These are phyloP conservation scores for Aspergillus tanneri DNA, from an alignment of 2,329 filamentous ascomycete genomes.

Conservation along the genomic window DNA sequence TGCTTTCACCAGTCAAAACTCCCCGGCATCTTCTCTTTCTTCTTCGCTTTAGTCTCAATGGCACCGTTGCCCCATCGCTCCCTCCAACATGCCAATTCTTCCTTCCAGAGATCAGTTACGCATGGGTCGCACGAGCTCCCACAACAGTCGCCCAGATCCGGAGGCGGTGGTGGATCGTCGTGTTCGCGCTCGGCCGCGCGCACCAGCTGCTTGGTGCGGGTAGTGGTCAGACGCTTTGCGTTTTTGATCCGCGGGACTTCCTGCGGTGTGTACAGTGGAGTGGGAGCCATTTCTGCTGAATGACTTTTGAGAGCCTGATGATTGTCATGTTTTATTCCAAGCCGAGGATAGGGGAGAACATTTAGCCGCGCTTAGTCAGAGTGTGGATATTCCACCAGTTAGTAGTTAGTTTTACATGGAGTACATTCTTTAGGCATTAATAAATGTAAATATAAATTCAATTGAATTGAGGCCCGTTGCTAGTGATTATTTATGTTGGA, in stretches of 20 bases:
- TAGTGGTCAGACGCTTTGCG: conserved; percentile 31
- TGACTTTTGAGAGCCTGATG: background rate
- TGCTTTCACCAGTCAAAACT: conserved; percentile 22
- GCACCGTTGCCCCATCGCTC: conserved; percentile 33
- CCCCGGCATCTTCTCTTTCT: conserved; percentile 21
- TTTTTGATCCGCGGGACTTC: conserved; percentile 30
- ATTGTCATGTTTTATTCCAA: background rate
- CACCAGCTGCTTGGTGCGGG: conserved; percentile 35
- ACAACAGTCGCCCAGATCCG: conserved; percentile 35
- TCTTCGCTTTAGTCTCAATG: conserved; percentile 12
- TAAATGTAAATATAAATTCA: no score
- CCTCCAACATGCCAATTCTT: conserved; percentile 35
- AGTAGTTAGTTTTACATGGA: no score
- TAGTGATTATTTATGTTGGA: no score
- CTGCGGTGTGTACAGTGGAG: conserved; percentile 26
- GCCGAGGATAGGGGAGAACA: background rate
- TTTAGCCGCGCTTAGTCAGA: no score
- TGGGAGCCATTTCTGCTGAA: conserved; percentile 10
- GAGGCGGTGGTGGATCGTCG: conserved; percentile 35
- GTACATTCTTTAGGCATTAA: no score
- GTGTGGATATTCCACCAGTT: no score
- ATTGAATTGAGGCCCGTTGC: no score
- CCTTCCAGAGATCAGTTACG: conserved; percentile 36
- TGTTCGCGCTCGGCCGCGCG: conserved; percentile 29
- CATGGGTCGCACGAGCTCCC: conserved; percentile 40